A percentile compares a stretch with the other conserved stretches of the same genome.
Conservation (phyloP, 1,284 basidiomycete species). For the Pterulicium gracile region DNA sequence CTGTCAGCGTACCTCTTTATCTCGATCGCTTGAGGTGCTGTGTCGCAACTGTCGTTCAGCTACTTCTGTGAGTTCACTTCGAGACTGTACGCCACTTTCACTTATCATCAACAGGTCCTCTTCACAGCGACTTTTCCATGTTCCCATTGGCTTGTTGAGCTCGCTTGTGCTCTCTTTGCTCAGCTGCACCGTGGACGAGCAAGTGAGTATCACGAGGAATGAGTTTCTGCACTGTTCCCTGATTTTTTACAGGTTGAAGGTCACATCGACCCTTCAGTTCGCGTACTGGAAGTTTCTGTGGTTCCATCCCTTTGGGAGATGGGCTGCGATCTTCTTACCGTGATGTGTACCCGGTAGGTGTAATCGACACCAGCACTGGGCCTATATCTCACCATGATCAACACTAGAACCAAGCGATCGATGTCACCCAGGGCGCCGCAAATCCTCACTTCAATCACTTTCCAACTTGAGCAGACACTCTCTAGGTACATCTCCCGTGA, state of each 20-base stretch:
- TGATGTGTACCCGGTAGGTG: conserved; percentile 38
- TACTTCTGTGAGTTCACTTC: background rate
- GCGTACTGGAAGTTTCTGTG: conserved; percentile 41
- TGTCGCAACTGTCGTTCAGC: background rate
- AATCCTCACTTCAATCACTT: conserved; percentile 37
- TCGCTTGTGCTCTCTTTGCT: background rate
- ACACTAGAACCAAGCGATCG: conserved; percentile 34
- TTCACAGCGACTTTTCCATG: background rate
- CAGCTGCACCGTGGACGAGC: conserved; percentile 24
- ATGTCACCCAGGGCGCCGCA: conserved; percentile 41
- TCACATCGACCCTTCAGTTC: conserved; percentile 36
- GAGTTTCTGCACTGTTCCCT: conserved; percentile 3
- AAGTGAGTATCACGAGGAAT: conserved; percentile 12
- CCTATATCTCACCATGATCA: conserved; percentile 4
- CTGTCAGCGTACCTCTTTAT: background rate
- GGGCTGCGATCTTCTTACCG: conserved; percentile 39
- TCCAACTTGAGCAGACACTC: conserved; percentile 48
- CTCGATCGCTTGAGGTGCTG: background rate
- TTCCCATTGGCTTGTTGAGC: background rate
- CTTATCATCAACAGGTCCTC: background rate
- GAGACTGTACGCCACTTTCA: background rate
- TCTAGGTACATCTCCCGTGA: conserved; percentile 29
- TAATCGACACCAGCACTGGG: no score
- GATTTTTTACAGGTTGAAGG: conserved; percentile 29
- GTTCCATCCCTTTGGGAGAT: conserved; percentile 42